Evolutionary conservation across 805 yeast genomes (phyloP).

Genomic region (Debaryomyces tyrocola): DNA sequence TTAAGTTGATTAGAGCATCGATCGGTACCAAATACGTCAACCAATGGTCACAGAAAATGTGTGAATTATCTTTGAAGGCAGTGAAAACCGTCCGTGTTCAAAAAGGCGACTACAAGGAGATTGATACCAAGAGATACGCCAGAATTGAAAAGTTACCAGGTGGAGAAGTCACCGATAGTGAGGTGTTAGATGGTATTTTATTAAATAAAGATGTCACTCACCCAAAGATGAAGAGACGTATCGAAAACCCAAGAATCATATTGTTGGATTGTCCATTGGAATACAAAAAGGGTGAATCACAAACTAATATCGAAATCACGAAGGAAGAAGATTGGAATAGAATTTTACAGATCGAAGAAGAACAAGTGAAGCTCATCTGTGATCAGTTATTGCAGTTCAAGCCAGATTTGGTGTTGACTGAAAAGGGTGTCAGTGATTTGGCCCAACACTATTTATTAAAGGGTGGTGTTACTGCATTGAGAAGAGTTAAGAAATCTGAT

Average conservation of each 20-base stretch:
- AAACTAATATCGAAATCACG: slow-evolving; percentile 94
- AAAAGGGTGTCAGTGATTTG: slow-evolving; percentile 95
- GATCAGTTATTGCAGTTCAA: slow-evolving; percentile 79
- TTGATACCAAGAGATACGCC: slow-evolving; percentile 90
- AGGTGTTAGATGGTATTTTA: slow-evolving; percentile 86
- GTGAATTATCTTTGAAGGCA: slow-evolving; percentile 81
- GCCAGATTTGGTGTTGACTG: slow-evolving; percentile 95
- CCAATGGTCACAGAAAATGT: slow-evolving; percentile 90
- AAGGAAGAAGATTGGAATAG: slow-evolving; percentile 97
- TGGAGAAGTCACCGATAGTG: slow-evolving; percentile 89
- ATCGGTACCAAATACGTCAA: slow-evolving; percentile 95
- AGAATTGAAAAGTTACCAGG: slow-evolving; percentile 97
- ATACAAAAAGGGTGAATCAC: slow-evolving; percentile 98
- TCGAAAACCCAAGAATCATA: slow-evolving; percentile 85
- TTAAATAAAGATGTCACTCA: slow-evolving; percentile 98
- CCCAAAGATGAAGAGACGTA: slow-evolving; percentile 91
- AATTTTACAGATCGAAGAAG: slow-evolving; percentile 94
- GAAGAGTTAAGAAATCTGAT: slow-evolving; percentile 95
- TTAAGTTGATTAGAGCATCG: slow-evolving; percentile 80
- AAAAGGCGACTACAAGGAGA: slow-evolving; percentile 66
- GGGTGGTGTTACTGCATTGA: slow-evolving; percentile 87
- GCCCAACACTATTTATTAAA: slow-evolving; percentile 95
- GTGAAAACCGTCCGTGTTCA: slow-evolving; percentile 78
- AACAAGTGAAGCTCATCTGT: slow-evolving; percentile 86
- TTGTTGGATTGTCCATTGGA: slow-evolving; percentile 95